Evolutionary conservation across 2,329 filamentous ascomycete genomes (phyloP).

Genomic region (Aspergillus terreus): DNA sequence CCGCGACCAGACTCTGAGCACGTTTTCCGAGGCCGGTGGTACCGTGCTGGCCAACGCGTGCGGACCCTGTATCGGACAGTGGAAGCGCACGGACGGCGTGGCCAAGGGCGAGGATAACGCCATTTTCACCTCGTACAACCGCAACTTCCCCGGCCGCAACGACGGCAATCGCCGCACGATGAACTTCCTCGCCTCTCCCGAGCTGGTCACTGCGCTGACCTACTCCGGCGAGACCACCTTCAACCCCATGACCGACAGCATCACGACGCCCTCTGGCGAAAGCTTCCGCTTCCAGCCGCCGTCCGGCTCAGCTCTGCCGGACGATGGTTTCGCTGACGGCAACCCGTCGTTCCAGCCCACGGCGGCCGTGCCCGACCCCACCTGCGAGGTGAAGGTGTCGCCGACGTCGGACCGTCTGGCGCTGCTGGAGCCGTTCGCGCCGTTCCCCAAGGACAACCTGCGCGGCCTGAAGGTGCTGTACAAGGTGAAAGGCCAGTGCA

Average conservation of each 20-base stretch:
- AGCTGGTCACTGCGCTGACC: constrained; percentile 93
- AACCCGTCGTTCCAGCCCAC: constrained; percentile 70
- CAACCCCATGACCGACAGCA: constrained; percentile 86
- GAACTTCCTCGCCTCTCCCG: constrained; percentile 97
- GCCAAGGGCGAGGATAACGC: constrained; percentile 84
- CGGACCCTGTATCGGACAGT: constrained; percentile 90
- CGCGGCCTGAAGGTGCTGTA: constrained; percentile 79
- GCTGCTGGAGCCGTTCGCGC: constrained; percentile 80
- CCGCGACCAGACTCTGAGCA: constrained; percentile 79
- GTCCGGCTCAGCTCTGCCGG: constrained; percentile 56
- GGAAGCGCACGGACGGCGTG: constrained; percentile 85
- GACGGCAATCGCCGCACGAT: constrained; percentile 95
- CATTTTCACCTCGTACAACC: constrained; percentile 96
- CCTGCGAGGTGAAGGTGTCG: constrained; percentile 70
- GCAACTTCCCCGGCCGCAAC: constrained; percentile 95
- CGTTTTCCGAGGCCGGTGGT: constrained; percentile 82
- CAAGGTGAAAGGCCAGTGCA: constrained; percentile 97
- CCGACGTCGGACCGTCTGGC: constrained; percentile 88
- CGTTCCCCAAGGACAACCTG: constrained; percentile 76
- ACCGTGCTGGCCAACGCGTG: constrained; percentile 92
- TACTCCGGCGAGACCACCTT: constrained; percentile 92
- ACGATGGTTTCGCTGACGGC: constrained; percentile 76
- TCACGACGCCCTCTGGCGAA: constrained; percentile 74
- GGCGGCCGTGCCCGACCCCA: constrained; percentile 67
- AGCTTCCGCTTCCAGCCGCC: constrained; percentile 82